Percentiles rank a stretch among this genome's conserved stretches.
These are phyloP conservation scores for Cyclaneusma minus DNA, from an alignment of 2,329 filamentous ascomycete genomes.

Conservation along the genomic window DNA sequence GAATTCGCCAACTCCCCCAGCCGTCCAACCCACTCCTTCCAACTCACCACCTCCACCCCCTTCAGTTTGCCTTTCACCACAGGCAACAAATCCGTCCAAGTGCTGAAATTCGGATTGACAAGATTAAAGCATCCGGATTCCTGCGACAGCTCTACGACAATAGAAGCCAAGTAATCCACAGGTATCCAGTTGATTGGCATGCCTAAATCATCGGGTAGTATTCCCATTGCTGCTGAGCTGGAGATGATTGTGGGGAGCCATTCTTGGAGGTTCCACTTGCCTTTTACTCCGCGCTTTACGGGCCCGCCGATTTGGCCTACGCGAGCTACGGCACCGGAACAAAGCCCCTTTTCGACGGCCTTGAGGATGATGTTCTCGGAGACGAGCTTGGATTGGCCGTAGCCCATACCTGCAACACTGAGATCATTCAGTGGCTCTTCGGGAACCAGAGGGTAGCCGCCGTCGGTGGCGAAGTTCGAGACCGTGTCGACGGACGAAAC, in stretches of 20 bases:
- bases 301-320: constrained; percentile 21
- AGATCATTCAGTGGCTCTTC: constrained; percentile 16
- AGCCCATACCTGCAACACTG: constrained; percentile 12
- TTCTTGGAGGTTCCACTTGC: constrained; percentile 25
- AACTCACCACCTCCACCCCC: too few species aligned
- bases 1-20: too few species aligned
- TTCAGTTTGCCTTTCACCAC: too few species aligned
- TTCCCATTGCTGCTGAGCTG: too few species aligned
- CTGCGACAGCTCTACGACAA: constrained; percentile 18
- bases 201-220: too few species aligned
- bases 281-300: constrained; percentile 10
- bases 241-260: constrained; percentile 21
- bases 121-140: constrained; percentile 13
- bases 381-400: constrained; percentile 19
- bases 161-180: constrained; percentile 23
- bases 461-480: constrained; percentile 1
- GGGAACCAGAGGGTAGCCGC: constrained; percentile 12
- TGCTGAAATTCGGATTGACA: constrained; percentile 12
- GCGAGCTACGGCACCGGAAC: constrained; percentile 14
- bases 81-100: constrained; percentile 12
- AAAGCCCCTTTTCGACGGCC: constrained; percentile 6
- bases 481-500: constrained; percentile 9
- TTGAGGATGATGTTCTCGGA: constrained; percentile 13
- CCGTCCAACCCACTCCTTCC: too few species aligned
- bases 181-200: constrained; percentile 30